Conservation (phyloP, 2,329 filamentous ascomycete species). For the Phoma herbarum region DNA sequence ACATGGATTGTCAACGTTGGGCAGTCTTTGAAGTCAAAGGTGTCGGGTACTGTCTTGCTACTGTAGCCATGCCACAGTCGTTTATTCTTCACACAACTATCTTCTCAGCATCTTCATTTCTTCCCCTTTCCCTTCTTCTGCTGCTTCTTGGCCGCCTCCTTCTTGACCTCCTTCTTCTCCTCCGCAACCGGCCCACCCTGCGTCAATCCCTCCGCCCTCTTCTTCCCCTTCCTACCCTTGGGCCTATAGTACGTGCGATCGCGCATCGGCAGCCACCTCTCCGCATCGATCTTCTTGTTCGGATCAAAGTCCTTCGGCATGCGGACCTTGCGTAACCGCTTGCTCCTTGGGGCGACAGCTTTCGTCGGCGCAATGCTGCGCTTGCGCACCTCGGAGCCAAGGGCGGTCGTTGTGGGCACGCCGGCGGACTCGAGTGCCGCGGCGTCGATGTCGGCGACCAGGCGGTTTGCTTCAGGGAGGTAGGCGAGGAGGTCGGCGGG, state of each 20-base stretch:
- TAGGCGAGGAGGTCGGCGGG: conserved; percentile 62
- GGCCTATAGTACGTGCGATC: conserved; percentile 89
- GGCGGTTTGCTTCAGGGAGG: conserved; percentile 69
- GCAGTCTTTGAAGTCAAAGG: no score
- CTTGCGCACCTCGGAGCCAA: conserved; percentile 50
- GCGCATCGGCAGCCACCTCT: conserved; percentile 90
- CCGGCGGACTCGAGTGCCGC: conserved; percentile 71
- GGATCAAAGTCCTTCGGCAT: conserved; percentile 79
- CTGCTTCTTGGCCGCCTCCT: conserved; percentile 45
- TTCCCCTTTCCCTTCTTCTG: conserved; percentile 51
- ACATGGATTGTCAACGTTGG: no score
- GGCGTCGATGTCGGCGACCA: conserved; percentile 69
- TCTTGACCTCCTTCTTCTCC: conserved; percentile 43
- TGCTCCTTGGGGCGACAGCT: conserved; percentile 60
- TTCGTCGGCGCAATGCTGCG: conserved; percentile 49
- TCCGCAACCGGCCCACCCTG: conserved; percentile 86
- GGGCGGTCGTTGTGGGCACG: conserved; percentile 61
- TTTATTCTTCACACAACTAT: no score
- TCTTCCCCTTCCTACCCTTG: conserved; percentile 91
- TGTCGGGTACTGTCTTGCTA: no score
- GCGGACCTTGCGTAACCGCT: conserved; percentile 66
- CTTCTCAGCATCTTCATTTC: no score
- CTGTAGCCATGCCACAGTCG: no score
- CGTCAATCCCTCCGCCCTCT: conserved; percentile 73
- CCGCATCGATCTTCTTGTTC: conserved; percentile 82